A percentile compares a stretch with the other conserved stretches of the same genome.
Conservation (phyloP, 2,329 filamentous ascomycete genomes). For the Alternaria gaisen region DNA sequence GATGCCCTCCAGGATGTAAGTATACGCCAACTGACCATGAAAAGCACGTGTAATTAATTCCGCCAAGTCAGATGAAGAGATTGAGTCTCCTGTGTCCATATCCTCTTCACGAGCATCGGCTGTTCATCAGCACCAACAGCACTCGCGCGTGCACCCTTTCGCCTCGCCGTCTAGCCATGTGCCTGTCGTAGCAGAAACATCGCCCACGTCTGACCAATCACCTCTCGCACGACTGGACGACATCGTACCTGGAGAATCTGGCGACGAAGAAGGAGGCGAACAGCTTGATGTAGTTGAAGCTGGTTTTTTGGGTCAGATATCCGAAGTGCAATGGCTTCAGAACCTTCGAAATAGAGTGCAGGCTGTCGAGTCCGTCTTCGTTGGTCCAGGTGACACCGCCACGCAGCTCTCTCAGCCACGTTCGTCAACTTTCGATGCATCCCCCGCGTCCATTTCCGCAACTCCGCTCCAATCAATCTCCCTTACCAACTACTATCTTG, state of each 20-base stretch:
- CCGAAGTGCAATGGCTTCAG: constrained; percentile 33
- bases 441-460: neutral
- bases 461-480: neutral
- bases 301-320: constrained; percentile 25
- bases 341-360: constrained; percentile 17
- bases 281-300: constrained; percentile 9
- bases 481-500: constrained; percentile 33
- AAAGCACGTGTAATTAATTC: constrained; percentile 1
- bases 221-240: constrained; percentile 3
- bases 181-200: neutral
- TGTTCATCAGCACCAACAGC: neutral
- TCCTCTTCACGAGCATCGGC: constrained; percentile 9
- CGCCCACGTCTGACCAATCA: neutral
- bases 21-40: neutral
- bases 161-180: neutral
- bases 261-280: neutral
- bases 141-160: neutral
- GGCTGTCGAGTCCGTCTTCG: constrained; percentile 3
- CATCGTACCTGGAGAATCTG: constrained; percentile 1
- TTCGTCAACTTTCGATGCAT: neutral
- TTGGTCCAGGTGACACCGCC: constrained; percentile 9
- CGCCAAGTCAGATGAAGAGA: constrained; percentile 12
- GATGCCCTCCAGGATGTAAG: constrained; percentile 22
- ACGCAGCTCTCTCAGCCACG: neutral
- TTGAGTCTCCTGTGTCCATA: neutral